Base-by-base conservation (phyloP, 345 rosid species). In the Mallotus nudiflorus region DNA sequence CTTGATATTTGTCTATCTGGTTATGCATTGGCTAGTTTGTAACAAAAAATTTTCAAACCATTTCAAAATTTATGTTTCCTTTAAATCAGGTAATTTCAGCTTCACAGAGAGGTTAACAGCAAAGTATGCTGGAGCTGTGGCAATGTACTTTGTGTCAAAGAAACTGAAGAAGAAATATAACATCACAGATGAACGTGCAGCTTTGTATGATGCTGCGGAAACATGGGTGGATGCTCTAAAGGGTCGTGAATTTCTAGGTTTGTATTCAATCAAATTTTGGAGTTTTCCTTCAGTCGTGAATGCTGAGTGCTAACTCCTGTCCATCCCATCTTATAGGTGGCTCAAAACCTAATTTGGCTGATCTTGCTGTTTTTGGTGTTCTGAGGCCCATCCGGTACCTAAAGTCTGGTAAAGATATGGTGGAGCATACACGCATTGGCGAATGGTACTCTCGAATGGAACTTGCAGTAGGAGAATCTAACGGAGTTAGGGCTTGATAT, bases 61-160 rank as follows among this genome's bases (percentile, higher is more conserved):
- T n/a, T n/a, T n/a, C n/a, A n/a, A n/a, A n/a, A n/a, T n/a, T n/a
- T n/a, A n/a, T n/a, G n/a, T 2, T 9, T 15, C 19, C 7, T 12
- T 37, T 33, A 68, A 42, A 76, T 74, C 81, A 95, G 99, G 99
- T 62, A 95, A 95, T 77, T 92, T 92, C 80, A 88, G 88, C 73
- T 89, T 84, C 80, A 78, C 85, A 6, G 97, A 95, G 81, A 89
- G 96, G 82, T 67, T 95, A 62, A 81, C 88, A 16, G 96, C 92
- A 0, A 95, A 95, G 71, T 90, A 95, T 77, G 90, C 88, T 39
- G 96, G 98, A 71, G 99, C 97, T 55, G 84, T 90, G 14, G 97
- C 94, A 12, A 92, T 95, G 99, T 90, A 88, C 77, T 84, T 95
- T 57, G 96, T 95, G 25, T 88, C 99, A 0, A 95, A 92, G 86